These are phyloP conservation scores for Hyphopichia burtonii DNA, from an alignment of 1,139 yeast species.

Conservation along the genomic window DNA sequence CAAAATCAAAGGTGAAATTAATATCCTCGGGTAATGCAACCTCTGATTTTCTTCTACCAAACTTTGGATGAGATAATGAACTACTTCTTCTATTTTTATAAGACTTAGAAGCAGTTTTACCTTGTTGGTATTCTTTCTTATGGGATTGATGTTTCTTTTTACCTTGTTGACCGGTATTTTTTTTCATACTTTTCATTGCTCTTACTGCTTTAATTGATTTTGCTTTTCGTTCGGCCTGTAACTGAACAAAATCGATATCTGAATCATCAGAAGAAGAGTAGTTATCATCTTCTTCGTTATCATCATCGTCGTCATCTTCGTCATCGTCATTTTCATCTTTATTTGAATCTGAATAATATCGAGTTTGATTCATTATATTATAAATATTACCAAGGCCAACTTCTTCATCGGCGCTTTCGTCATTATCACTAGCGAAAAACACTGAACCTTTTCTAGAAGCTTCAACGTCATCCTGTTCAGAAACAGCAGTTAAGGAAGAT, in stretches of 20 bases:
- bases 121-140: background rate
- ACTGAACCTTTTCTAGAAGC: slow-evolving; percentile 11
- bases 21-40: slow-evolving; percentile 49
- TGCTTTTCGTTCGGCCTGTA: slow-evolving; percentile 66
- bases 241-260: slow-evolving; percentile 66
- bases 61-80: slow-evolving; percentile 24
- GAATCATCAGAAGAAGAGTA: slow-evolving; percentile 61
- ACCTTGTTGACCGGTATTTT: slow-evolving; percentile 8
- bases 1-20: slow-evolving; percentile 59
- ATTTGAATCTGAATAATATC: background rate
- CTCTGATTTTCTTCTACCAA: slow-evolving; percentile 39
- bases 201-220: slow-evolving; percentile 51
- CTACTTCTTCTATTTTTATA: slow-evolving; percentile 14
- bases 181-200: slow-evolving; percentile 30
- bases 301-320: slow-evolving; percentile 26
- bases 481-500: slow-evolving; percentile 43
- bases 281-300: slow-evolving; percentile 30
- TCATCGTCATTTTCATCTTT: slow-evolving; percentile 9
- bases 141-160: slow-evolving; percentile 6
- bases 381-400: slow-evolving; percentile 18
- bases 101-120: background rate
- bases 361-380: slow-evolving; percentile 14
- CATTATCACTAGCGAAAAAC: slow-evolving; percentile 7
- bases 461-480: slow-evolving; percentile 30
- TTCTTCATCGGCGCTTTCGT: slow-evolving; percentile 4